Percentiles rank a stretch among this genome's conserved stretches.
Conservation (phyloP, 306 rosid genomes). For the Medicago ruthenica region DNA sequence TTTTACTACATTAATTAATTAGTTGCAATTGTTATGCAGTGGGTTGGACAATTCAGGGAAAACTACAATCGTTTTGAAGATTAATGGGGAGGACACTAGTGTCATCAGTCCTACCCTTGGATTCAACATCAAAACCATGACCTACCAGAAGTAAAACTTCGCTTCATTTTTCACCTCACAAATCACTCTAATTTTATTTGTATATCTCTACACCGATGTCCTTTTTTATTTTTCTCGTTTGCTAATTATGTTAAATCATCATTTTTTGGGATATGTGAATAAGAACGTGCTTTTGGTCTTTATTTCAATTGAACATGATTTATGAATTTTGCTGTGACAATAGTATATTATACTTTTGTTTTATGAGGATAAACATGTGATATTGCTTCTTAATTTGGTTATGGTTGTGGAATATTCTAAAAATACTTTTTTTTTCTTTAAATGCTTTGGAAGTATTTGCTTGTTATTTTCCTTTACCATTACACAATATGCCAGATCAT, state of each 20-base stretch:
- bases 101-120: slow-evolving; percentile 95
- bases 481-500: neutral
- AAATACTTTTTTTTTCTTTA: slow-evolving; percentile 1
- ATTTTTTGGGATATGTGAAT: neutral
- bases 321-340: neutral
- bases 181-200: slow-evolving; percentile 6
- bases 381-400: slow-evolving; percentile 22
- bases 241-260: slow-evolving; percentile 1
- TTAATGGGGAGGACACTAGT: slow-evolving; percentile 93
- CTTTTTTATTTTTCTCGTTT: neutral
- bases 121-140: slow-evolving; percentile 92
- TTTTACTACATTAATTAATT: neutral
- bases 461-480: slow-evolving; percentile 6
- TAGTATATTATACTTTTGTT: neutral
- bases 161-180: neutral
- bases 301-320: slow-evolving; percentile 10
- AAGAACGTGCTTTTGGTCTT: neutral
- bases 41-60: slow-evolving; percentile 96
- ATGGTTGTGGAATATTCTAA: neutral
- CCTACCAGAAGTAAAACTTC: slow-evolving; percentile 70
- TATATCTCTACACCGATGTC: neutral
- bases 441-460: slow-evolving; percentile 6
- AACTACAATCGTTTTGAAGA: slow-evolving; percentile 89
- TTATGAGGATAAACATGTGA: neutral
- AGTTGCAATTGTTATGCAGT: slow-evolving; percentile 43